These are phyloP conservation scores for Saxispiralis lemnorum DNA, from an alignment of 495 filamentous ascomycete genomes.

Conservation along the genomic window DNA sequence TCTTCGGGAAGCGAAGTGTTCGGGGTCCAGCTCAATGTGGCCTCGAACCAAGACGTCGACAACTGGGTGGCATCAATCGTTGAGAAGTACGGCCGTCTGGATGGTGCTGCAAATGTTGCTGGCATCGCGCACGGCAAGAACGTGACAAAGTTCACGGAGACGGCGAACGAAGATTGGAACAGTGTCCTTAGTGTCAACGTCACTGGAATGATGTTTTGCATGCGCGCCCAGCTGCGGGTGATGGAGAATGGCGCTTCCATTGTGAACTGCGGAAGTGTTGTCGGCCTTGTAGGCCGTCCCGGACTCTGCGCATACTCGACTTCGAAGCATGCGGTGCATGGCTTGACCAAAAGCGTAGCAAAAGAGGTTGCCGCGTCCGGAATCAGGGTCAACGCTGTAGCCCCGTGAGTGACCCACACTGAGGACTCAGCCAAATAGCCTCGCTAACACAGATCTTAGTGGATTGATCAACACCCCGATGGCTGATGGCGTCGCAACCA, in stretches of 20 bases:
- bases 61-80: constrained; percentile 23
- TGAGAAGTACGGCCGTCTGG: constrained; percentile 19
- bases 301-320: constrained; percentile 36
- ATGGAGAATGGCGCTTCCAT: constrained; percentile 22
- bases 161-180: constrained; percentile 17
- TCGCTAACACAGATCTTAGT: no score
- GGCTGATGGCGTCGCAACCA: no score
- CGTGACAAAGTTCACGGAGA: constrained; percentile 24
- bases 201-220: constrained; percentile 17
- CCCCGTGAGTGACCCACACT: no score
- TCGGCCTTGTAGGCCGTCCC: constrained; percentile 34
- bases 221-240: constrained; percentile 13
- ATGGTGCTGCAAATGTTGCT: constrained; percentile 22
- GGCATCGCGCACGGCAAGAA: constrained; percentile 31
- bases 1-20: no score
- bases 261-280: constrained; percentile 41
- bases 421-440: no score
- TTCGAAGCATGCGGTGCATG: constrained; percentile 26
- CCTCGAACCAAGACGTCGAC: no score
- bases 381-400: no score
- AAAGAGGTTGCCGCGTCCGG: no score
- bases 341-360: no score
- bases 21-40: no score
- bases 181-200: constrained; percentile 21
- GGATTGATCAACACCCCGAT: no score